Conservation (phyloP, 192 early-diverging fungal genomes). For the Oehlia diaphana region DNA sequence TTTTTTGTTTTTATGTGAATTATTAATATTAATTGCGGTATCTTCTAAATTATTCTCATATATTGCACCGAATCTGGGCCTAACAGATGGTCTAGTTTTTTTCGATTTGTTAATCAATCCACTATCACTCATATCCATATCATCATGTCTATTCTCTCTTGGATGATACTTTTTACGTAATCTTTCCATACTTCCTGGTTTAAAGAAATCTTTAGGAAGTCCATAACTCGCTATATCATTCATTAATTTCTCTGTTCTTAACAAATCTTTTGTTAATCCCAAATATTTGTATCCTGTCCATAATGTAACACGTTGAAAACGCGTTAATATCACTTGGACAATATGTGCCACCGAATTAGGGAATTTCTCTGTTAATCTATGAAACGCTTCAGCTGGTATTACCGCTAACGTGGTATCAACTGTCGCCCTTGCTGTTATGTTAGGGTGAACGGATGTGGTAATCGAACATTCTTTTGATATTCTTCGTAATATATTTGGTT, state of each 20-base stretch:
- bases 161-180: constrained; percentile 44
- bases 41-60: constrained; percentile 3
- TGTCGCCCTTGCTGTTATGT: constrained; percentile 82
- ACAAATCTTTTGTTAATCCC: constrained; percentile 81
- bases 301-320: constrained; percentile 94
- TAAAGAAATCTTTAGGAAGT: constrained; percentile 57
- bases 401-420: constrained; percentile 89
- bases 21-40: not conserved
- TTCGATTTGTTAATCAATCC: constrained; percentile 35
- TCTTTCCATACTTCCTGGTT: constrained; percentile 53
- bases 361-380: constrained; percentile 83
- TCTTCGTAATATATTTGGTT: not conserved
- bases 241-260: constrained; percentile 82
- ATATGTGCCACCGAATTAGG: constrained; percentile 93
- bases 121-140: constrained; percentile 40
- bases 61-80: not conserved
- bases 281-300: constrained; percentile 88
- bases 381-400: constrained; percentile 92
- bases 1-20: constrained; percentile 24
- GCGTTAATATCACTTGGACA: constrained; percentile 91
- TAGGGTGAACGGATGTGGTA: constrained; percentile 51
- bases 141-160: constrained; percentile 38
- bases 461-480: constrained; percentile 15
- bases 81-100: not conserved
- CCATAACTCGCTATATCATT: constrained; percentile 68